Percentiles rank a stretch among this genome's conserved stretches.
phyloP scores from a whole-genome alignment of 768 basidiomycete species.

The Pilatotrama ljubarskyi region DNA sequence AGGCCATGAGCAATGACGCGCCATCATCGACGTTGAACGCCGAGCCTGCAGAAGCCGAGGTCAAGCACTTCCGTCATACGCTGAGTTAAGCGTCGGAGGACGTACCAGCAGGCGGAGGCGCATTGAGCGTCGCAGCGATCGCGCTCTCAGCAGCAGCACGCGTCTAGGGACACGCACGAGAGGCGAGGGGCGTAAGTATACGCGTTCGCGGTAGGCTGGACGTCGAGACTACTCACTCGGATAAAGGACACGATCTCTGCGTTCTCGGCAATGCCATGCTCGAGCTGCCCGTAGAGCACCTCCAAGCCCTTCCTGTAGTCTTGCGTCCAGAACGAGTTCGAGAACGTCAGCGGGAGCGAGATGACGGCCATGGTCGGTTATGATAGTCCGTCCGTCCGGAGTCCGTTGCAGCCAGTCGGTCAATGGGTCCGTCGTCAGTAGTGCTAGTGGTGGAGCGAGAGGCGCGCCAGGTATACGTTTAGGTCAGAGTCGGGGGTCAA shows the following conservation, averaged over 20 bases:
- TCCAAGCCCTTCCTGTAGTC: conserved; percentile 86
- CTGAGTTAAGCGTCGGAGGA: not conserved
- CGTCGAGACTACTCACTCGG: conserved; percentile 51
- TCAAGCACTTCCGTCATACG: not conserved
- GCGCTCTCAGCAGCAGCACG: conserved; percentile 70
- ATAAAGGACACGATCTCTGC: conserved; percentile 83
- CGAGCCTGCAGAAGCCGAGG: conserved; percentile 39
- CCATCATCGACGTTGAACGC: conserved; percentile 84
- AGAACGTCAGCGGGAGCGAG: conserved; percentile 85
- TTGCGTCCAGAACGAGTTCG: conserved; percentile 94
- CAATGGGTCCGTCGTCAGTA: not conserved
- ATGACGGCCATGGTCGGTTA: conserved; percentile 71
- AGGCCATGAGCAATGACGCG: conserved; percentile 76
- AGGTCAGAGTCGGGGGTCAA: not conserved
- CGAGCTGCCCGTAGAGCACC: conserved; percentile 71
- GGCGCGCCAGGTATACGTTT: conserved; percentile 1
- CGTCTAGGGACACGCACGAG: conserved; percentile 46
- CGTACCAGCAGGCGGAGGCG: conserved; percentile 51
- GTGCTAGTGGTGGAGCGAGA: too few relatives aligned
- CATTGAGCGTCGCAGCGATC: conserved; percentile 58
- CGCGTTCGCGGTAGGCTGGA: not conserved
- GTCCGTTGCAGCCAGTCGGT: not conserved
- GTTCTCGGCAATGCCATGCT: conserved; percentile 83
- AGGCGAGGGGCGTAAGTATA: not conserved
- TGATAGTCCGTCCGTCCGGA: not conserved